Conservation (phyloP, 2,329 filamentous ascomycete species). For the Fusarium protoensiforme region DNA sequence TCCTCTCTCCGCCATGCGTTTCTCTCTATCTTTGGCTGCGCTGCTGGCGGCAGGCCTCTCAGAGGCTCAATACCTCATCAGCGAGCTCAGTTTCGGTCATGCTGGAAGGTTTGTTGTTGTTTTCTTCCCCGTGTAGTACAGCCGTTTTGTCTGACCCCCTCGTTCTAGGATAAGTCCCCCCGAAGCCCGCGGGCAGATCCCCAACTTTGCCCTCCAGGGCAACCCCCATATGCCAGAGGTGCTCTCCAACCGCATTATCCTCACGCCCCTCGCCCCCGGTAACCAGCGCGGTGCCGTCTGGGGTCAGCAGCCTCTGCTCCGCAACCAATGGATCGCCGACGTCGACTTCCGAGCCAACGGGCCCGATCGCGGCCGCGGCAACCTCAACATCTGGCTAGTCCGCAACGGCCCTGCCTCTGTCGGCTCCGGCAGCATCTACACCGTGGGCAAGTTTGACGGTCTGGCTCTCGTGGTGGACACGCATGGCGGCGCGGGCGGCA, state of each 20-base stretch:
- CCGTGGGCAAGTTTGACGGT: conserved; percentile 87
- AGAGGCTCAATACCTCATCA: conserved; percentile 74
- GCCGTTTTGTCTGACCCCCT: conserved; percentile 18
- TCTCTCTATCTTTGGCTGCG: conserved; percentile 52
- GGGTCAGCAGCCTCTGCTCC: conserved; percentile 72
- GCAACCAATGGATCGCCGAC: conserved; percentile 82
- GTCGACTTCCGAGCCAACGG: conserved; percentile 90
- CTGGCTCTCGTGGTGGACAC: conserved; percentile 87
- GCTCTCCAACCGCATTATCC: conserved; percentile 89
- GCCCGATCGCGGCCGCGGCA: conserved; percentile 85
- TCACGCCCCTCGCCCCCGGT: conserved; percentile 89
- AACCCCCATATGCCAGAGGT: conserved; percentile 67
- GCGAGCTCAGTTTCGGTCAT: conserved; percentile 82
- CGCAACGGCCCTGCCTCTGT: conserved; percentile 74
- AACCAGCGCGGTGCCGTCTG: conserved; percentile 87
- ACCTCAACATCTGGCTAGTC: conserved; percentile 93
- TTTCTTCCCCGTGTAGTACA: not conserved
- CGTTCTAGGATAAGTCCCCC: conserved; percentile 71
- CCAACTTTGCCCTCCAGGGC: conserved; percentile 66
- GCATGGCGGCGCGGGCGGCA: conserved; percentile 80
- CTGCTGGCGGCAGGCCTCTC: conserved; percentile 60
- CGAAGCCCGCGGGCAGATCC: conserved; percentile 59
- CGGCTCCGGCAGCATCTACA: conserved; percentile 83
- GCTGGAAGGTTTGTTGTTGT: conserved; percentile 63
- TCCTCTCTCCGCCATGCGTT: conserved; percentile 55